A percentile compares a stretch with the other conserved stretches of the same genome.
phyloP scores from a whole-genome alignment of 192 early-diverging fungal species.

The Rhizoclosmatium globosum region DNA sequence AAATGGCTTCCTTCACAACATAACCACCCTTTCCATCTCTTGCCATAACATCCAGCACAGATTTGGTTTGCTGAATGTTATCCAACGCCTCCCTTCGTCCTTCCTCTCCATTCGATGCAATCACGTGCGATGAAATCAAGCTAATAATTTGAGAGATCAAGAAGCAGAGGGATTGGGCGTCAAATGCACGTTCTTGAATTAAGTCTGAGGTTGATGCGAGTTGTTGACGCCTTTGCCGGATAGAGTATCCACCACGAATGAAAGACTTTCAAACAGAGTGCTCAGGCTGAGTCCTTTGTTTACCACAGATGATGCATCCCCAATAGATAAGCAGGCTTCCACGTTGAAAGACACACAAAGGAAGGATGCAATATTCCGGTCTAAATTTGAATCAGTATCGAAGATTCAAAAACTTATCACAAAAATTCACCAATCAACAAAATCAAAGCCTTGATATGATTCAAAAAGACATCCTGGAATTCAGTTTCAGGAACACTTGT shows the following conservation, averaged over 20 bases:
- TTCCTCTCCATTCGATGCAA: constrained; percentile 17
- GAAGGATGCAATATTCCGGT: constrained; percentile 24
- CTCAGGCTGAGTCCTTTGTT: constrained; percentile 19
- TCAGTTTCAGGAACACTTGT: constrained; percentile 16
- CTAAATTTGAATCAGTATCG: not conserved
- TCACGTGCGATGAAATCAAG: constrained; percentile 15
- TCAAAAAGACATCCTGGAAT: not conserved
- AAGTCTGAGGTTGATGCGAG: not conserved
- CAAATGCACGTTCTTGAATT: constrained; percentile 1
- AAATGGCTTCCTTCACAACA: constrained; percentile 1
- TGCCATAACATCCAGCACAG: constrained; percentile 8
- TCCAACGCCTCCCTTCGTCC: constrained; percentile 25
- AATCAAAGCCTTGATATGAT: constrained; percentile 21
- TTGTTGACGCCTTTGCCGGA: not conserved
- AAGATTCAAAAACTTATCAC: not conserved
- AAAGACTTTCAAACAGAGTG: constrained; percentile 8
- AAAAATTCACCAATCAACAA: constrained; percentile 10
- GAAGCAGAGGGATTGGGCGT: not conserved
- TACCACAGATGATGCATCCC: not conserved
- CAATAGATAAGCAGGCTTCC: constrained; percentile 21
- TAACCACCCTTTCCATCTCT: constrained; percentile 15
- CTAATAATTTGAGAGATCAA: constrained; percentile 21
- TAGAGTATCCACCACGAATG: not conserved
- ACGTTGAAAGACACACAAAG: constrained; percentile 30
- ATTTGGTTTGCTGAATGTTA: constrained; percentile 23